Evolutionary conservation across 2,329 filamentous ascomycete genomes (phyloP), one percentile per base, ranked within the genome.

Genomic region (Colletotrichum liriopes): DNA sequence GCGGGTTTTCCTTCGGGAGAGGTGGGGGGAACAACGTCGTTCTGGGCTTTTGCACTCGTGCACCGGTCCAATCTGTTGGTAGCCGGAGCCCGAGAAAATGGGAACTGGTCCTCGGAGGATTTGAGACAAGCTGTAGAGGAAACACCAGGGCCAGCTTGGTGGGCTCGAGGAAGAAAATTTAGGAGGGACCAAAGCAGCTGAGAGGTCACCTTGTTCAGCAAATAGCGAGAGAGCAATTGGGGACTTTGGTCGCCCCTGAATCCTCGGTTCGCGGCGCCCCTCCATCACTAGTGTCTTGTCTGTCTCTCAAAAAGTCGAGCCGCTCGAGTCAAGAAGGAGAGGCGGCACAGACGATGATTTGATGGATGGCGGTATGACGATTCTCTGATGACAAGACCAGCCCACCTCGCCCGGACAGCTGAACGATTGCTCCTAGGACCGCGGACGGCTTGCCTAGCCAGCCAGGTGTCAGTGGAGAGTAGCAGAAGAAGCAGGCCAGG

Each of bases 331-430:
- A 54, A 64, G 58, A 62, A 54, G 43, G 20, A 51, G 43, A 68
- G 32, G 69, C 55, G 59, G 59, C 65, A 72, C 59, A 49, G 65
- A 35, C 69, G 65, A 68, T 64, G 65, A 69, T 72, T 72, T 69
- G 52, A 60, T 55, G 37, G 39, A 55, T 64, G 65, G 35, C 65
- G 61, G 52, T 41, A 69, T 72, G 65, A 69, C 65, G 65, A 62
- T 64, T 47, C 16, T 54, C 65, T 72, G 59, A 69, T 72, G 69
- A 55, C 59, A 69, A 69, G 32, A 59, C 45, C 54, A 56, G 55
- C 35, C 68, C 56, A 66, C 41, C 52, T 45, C 39, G 35, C 49
- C 45, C 26, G 65, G 47, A 41, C 52, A 55, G 52, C 65, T 64
- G 58, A 41, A 63, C 2, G 58, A 71, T 63, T 49, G 54, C 58